Evolutionary conservation across 495 filamentous ascomycete genomes (phyloP).

Genomic region (Neurospora intermedia): DNA sequence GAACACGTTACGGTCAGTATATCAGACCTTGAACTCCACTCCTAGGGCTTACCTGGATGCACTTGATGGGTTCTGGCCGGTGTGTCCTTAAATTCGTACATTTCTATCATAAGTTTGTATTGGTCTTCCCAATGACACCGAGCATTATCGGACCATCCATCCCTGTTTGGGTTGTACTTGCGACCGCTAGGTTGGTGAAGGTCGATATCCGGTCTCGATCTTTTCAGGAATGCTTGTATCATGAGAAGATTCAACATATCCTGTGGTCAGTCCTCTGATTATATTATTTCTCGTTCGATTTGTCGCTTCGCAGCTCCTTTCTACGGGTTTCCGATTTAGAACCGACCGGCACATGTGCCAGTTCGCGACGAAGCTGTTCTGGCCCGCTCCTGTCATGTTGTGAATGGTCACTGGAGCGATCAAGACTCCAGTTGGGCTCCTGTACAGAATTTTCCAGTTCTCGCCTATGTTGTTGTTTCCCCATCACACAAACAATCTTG

Average conservation of each 20-base stretch:
- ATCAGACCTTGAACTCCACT: not conserved
- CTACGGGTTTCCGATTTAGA: not conserved
- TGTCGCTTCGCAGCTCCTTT: not conserved
- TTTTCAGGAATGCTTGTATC: slow-evolving; percentile 23
- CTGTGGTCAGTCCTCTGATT: slow-evolving; percentile 52
- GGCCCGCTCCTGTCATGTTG: not conserved
- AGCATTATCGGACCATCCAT: not conserved
- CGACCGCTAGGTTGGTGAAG: not conserved
- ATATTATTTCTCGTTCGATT: not conserved
- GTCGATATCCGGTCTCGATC: slow-evolving; percentile 1
- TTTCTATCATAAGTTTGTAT: not conserved
- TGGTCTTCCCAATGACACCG: not conserved
- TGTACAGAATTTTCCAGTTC: slow-evolving; percentile 32
- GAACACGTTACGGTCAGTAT: not conserved
- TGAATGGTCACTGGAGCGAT: not conserved
- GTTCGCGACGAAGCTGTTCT: not conserved
- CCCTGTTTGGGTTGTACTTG: not conserved
- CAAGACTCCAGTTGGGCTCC: not conserved
- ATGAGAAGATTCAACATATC: slow-evolving; percentile 36
- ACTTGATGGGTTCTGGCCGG: not conserved
- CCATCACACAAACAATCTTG: slow-evolving; percentile 56
- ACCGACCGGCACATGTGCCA: not conserved
- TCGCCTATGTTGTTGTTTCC: slow-evolving; percentile 56
- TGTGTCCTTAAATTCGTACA: not conserved
- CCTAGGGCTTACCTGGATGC: too few relatives aligned